These are phyloP conservation scores for Phalaenopsis equestris DNA, from an alignment of 106 monocot genomes.

Conservation along the genomic window DNA sequence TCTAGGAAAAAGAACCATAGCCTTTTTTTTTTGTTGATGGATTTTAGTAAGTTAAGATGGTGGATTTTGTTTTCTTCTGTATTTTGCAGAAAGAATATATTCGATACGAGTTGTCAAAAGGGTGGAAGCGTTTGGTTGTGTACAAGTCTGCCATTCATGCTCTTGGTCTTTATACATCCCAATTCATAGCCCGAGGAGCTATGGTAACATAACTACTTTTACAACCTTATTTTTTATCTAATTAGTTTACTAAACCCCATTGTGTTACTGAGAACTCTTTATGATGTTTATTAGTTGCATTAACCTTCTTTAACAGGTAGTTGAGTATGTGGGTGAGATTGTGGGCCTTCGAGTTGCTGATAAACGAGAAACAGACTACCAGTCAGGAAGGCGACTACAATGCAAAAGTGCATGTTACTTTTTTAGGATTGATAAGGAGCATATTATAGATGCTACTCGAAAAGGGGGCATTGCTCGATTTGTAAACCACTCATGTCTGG, in stretches of 20 bases:
- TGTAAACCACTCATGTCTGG: constrained; percentile 96
- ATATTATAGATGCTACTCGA: constrained; percentile 91
- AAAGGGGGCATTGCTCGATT: constrained; percentile 97
- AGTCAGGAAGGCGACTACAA: constrained; percentile 68
- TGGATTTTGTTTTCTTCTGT: background rate
- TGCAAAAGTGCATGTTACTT: constrained; percentile 98
- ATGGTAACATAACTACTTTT: constrained; percentile 44
- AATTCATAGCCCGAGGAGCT: constrained; percentile 67
- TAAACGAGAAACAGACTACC: constrained; percentile 90
- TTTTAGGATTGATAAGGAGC: constrained; percentile 87
- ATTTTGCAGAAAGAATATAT: constrained; percentile 71
- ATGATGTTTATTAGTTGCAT: background rate
- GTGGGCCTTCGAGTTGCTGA: constrained; percentile 84
- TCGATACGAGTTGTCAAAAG: constrained; percentile 63
- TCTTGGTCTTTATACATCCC: constrained; percentile 89
- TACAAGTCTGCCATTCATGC: constrained; percentile 96
- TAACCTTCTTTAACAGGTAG: constrained; percentile 42
- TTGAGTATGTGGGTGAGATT: constrained; percentile 96
- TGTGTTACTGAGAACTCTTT: background rate
- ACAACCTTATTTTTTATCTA: background rate
- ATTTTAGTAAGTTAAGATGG: background rate
- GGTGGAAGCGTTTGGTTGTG: constrained; percentile 80
- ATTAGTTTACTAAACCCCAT: too few species aligned
- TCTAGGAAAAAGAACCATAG: background rate
- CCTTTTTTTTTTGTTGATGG: background rate